Evolutionary conservation across 805 yeast genomes (phyloP).

Genomic region (Metschnikowia anglica): DNA sequence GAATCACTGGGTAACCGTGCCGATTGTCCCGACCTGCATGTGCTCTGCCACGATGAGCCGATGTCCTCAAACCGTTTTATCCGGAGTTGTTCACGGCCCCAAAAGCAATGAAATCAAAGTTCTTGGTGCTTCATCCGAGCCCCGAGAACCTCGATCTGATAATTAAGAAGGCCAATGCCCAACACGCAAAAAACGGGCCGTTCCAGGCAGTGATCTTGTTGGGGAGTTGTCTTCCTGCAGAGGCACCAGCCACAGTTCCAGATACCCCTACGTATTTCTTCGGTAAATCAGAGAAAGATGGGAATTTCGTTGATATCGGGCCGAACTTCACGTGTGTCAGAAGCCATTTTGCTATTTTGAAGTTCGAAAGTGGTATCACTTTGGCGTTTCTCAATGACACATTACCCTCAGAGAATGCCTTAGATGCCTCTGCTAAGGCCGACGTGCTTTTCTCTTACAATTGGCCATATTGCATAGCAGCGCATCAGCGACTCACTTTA

Average conservation of each 20-base stretch:
- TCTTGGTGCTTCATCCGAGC: constrained; percentile 48
- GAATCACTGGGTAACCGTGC: too few species aligned
- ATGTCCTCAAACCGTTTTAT: background rate
- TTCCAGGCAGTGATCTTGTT: constrained; percentile 55
- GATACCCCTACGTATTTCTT: constrained; percentile 30
- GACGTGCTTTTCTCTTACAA: constrained; percentile 60
- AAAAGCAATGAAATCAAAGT: constrained; percentile 24
- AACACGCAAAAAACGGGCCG: constrained; percentile 63
- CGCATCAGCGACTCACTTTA: constrained; percentile 41
- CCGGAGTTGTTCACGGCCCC: background rate
- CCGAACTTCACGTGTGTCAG: constrained; percentile 31
- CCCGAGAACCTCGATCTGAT: constrained; percentile 44
- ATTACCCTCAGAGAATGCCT: constrained; percentile 10
- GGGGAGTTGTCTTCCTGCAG: constrained; percentile 32
- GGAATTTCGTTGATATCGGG: constrained; percentile 25
- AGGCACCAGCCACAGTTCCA: constrained; percentile 23
- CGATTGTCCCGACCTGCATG: too few species aligned
- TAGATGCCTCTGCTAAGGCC: constrained; percentile 5
- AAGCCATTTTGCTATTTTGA: constrained; percentile 34
- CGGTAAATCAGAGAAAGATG: constrained; percentile 13
- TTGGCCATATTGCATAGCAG: constrained; percentile 59
- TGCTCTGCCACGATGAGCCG: constrained; percentile 1
- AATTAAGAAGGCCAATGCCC: constrained; percentile 44
- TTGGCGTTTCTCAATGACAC: constrained; percentile 46
- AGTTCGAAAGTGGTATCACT: constrained; percentile 45